A percentile compares a stretch with the other conserved stretches of the same genome.
These are phyloP conservation scores for Aegilops tauschii DNA, from an alignment of 176 grass and related monocot genomes.

Conservation along the genomic window DNA sequence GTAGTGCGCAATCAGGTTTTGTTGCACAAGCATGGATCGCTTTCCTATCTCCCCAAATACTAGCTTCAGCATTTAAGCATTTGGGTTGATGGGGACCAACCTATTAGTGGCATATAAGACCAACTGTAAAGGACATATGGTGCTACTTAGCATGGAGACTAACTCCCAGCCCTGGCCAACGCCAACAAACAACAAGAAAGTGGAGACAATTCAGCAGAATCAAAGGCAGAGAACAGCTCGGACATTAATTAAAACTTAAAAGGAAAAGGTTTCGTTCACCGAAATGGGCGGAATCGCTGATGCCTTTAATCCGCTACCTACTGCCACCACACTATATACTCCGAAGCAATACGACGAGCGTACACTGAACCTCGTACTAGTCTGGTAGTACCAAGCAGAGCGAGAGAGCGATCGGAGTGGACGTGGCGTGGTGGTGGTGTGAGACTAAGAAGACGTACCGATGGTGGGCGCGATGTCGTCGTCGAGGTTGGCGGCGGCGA, in stretches of 20 bases:
- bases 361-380: neutral
- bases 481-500: constrained; percentile 49
- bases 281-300: neutral
- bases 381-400: neutral
- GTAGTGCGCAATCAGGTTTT: neutral
- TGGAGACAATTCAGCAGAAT: neutral
- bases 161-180: neutral
- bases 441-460: constrained; percentile 38
- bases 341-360: neutral
- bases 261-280: neutral
- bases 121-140: neutral
- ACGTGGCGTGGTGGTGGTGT: neutral
- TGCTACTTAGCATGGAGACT: neutral
- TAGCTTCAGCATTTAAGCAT: neutral
- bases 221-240: constrained; percentile 20
- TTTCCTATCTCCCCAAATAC: neutral
- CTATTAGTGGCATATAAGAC: neutral
- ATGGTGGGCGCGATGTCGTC: constrained; percentile 76
- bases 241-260: neutral
- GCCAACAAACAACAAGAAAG: constrained; percentile 1
- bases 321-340: neutral
- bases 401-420: neutral
- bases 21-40: neutral
- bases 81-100: neutral
- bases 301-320: neutral